phyloP scores from a whole-genome alignment of 2,329 filamentous ascomycete genomes.

The Ceratocystis lukuohia region DNA sequence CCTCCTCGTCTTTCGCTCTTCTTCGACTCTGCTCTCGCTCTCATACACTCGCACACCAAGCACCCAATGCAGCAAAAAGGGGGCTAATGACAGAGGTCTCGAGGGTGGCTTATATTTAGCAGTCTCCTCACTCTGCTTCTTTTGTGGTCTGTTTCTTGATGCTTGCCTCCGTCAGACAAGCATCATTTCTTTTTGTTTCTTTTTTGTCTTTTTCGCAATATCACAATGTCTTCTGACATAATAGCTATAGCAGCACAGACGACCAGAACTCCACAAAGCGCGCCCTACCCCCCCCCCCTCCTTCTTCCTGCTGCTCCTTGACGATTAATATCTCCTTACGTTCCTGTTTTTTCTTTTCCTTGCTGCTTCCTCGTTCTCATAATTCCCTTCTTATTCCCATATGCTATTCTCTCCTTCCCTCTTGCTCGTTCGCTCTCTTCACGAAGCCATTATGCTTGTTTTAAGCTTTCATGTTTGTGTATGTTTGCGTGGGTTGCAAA shows the following conservation, averaged over 20 bases:
- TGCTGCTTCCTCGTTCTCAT: not conserved
- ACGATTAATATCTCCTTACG: not conserved
- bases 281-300: not conserved
- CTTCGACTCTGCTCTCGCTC: too few relatives aligned
- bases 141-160: not conserved
- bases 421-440: not conserved
- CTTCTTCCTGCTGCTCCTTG: not conserved
- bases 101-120: not conserved
- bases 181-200: not conserved
- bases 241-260: slow-evolving; percentile 1
- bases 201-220: not conserved
- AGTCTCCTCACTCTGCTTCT: not conserved
- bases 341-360: not conserved
- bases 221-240: not conserved
- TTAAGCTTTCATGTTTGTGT: not conserved
- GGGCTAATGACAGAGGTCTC: not conserved
- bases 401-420: not conserved
- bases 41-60: not conserved
- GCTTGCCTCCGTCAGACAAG: not conserved
- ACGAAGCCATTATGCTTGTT: not conserved
- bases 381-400: not conserved
- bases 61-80: not conserved
- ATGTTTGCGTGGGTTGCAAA: not conserved
- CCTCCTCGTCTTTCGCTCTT: too few relatives aligned
- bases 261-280: not conserved